These are phyloP conservation scores for Diplodia intermedia DNA, from an alignment of 2,329 filamentous ascomycete genomes.

Conservation along the genomic window DNA sequence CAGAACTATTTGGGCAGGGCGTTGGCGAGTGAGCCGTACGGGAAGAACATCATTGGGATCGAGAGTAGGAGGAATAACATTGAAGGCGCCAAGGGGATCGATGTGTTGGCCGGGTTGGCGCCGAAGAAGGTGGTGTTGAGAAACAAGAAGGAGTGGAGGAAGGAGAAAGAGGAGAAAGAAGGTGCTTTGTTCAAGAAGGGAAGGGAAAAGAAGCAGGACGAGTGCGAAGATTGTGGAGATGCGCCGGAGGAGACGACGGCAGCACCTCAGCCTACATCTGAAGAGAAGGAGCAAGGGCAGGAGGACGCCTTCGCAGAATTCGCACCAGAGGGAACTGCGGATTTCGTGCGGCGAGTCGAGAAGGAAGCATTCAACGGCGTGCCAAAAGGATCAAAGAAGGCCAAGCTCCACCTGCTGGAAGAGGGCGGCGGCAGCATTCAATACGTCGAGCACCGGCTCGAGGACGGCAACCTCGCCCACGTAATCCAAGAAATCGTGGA, in stretches of 20 bases:
- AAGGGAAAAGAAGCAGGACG: slow-evolving; percentile 35
- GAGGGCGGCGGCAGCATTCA: slow-evolving; percentile 74
- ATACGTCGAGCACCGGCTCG: slow-evolving; percentile 77
- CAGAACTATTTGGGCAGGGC: slow-evolving; percentile 95
- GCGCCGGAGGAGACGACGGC: background rate
- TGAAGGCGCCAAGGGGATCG: slow-evolving; percentile 79
- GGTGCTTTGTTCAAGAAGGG: slow-evolving; percentile 46
- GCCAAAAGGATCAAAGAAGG: slow-evolving; percentile 33
- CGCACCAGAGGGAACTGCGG: slow-evolving; percentile 10
- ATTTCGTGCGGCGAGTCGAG: background rate
- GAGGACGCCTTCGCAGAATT: slow-evolving; percentile 7
- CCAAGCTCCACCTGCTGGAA: slow-evolving; percentile 53
- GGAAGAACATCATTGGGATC: slow-evolving; percentile 85
- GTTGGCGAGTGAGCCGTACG: slow-evolving; percentile 84
- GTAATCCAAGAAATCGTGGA: slow-evolving; percentile 69
- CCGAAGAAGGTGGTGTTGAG: slow-evolving; percentile 75
- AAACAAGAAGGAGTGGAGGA: slow-evolving; percentile 80
- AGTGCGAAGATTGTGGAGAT: slow-evolving; percentile 25
- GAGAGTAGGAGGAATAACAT: slow-evolving; percentile 90
- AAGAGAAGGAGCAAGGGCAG: background rate
- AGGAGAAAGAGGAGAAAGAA: slow-evolving; percentile 40
- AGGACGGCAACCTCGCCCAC: slow-evolving; percentile 73
- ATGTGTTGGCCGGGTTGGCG: slow-evolving; percentile 79
- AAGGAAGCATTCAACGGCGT: slow-evolving; percentile 11
- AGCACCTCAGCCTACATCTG: background rate